These are phyloP conservation scores for Candida awuae DNA, from an alignment of 805 yeast species.

Conservation along the genomic window DNA sequence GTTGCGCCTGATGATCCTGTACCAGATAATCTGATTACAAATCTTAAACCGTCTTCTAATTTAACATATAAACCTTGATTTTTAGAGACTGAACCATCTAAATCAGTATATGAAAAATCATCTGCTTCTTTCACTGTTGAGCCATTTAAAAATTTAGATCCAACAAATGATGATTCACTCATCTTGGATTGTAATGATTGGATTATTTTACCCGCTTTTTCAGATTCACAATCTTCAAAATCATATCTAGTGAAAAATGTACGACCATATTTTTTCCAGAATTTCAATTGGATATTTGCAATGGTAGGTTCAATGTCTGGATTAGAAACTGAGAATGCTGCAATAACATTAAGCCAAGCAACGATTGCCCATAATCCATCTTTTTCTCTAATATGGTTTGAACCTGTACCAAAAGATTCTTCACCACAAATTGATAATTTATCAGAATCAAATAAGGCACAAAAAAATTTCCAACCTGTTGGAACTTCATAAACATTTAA, in stretches of 20 bases:
- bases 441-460: constrained; percentile 88
- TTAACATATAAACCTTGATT: constrained; percentile 87
- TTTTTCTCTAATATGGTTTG: constrained; percentile 94
- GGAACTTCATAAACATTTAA: constrained; percentile 88
- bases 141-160: constrained; percentile 36
- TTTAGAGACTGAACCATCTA: constrained; percentile 82
- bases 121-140: constrained; percentile 66
- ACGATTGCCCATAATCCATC: constrained; percentile 97
- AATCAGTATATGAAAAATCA: constrained; percentile 86
- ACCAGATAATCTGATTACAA: constrained; percentile 87
- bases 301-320: constrained; percentile 50
- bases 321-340: constrained; percentile 58
- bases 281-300: constrained; percentile 67
- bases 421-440: constrained; percentile 96
- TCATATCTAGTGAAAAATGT: constrained; percentile 96
- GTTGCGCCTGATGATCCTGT: constrained; percentile 98
- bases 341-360: constrained; percentile 95
- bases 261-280: constrained; percentile 91
- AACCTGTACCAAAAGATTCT: constrained; percentile 97
- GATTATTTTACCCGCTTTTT: constrained; percentile 67
- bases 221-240: constrained; percentile 72
- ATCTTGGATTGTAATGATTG: constrained; percentile 38
- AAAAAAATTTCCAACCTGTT: constrained; percentile 98
- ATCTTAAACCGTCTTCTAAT: constrained; percentile 72
- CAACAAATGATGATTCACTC: constrained; percentile 35